A percentile compares a stretch with the other conserved stretches of the same genome.
Evolutionary conservation across 176 grass and related monocot genomes (phyloP).

Genomic region (maize (Zea mays)): Zm-B73-REFERENCE-NAM-5.0 NC_050104.1:155976501-155977000

Average conservation of each 20-base stretch:
- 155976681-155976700: background rate
- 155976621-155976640: background rate
- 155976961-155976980: no score
- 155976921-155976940: no score
- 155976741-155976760: background rate
- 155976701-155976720: background rate
- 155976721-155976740: background rate
- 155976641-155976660: background rate
- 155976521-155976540: no score
- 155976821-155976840: background rate
- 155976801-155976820: background rate
- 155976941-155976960: no score
- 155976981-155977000: no score
- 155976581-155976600: no score
- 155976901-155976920: background rate
- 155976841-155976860: background rate
- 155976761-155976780: background rate
- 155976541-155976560: no score
- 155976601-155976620: no score
- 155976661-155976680: slow-evolving; percentile 15
- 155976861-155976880: background rate
- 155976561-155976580: no score
- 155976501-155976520: no score
- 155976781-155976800: background rate
- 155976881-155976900: slow-evolving; percentile 8